phyloP scores from a whole-genome alignment of 2,329 filamentous ascomycete genomes.

The Colletotrichum godetiae region DNA sequence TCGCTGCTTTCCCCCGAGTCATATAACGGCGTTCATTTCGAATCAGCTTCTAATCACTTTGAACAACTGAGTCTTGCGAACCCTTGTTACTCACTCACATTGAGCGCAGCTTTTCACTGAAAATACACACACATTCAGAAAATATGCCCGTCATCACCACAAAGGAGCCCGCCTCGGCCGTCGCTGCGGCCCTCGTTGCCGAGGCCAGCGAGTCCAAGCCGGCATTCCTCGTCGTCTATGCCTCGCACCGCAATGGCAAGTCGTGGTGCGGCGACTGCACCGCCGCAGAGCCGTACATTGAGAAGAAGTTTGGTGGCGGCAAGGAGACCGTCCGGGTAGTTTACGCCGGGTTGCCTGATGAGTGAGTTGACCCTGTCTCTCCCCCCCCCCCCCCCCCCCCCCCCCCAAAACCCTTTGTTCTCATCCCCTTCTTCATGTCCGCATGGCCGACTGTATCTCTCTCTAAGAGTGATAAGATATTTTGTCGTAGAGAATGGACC shows the following conservation, averaged over 20 bases:
- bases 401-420: background rate
- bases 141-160: conserved; percentile 32
- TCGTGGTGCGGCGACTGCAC: conserved; percentile 33
- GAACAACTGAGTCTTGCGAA: too few relatives aligned
- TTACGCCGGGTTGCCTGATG: conserved; percentile 32
- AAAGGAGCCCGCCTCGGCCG: conserved; percentile 24
- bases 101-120: background rate
- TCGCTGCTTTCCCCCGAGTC: conserved; percentile 7
- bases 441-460: too few relatives aligned
- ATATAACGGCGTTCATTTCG: background rate
- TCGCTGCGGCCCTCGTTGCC: conserved; percentile 26
- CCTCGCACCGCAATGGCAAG: conserved; percentile 28
- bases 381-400: background rate
- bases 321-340: conserved; percentile 24
- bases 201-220: conserved; percentile 31
- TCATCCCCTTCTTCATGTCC: too few relatives aligned
- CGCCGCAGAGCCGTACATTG: conserved; percentile 32
- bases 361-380: conserved; percentile 10
- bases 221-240: conserved; percentile 33
- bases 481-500: too few relatives aligned
- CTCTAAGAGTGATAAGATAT: too few relatives aligned
- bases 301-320: conserved; percentile 32
- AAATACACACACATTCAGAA: background rate
- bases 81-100: background rate
- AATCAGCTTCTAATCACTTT: background rate